phyloP scores from a whole-genome alignment of 306 rosid species.

The Prunus mira region DNA sequence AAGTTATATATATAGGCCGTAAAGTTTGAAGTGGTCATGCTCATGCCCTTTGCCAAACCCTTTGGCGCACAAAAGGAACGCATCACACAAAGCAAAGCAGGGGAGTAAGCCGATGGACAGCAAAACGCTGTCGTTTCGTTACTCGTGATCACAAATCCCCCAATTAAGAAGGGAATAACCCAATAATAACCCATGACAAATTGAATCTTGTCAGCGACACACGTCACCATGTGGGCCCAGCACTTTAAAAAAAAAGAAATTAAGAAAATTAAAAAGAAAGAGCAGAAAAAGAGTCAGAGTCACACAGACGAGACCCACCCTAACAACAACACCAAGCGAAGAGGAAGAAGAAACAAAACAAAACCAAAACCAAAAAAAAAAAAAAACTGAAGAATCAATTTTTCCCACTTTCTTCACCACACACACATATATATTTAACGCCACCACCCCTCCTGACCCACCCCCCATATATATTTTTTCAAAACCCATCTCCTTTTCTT shows the following conservation, averaged over 20 bases:
- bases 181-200: not conserved
- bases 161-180: too few species aligned
- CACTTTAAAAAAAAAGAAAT: not conserved
- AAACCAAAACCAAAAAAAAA: not conserved
- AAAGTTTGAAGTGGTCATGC: not conserved
- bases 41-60: not conserved
- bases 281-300: conserved; percentile 8
- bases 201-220: not conserved
- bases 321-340: conserved; percentile 9
- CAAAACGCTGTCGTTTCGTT: not conserved
- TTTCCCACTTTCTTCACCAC: conserved; percentile 43
- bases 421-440: too few species aligned
- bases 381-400: conserved; percentile 56
- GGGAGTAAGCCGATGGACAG: not conserved
- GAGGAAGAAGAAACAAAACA: not conserved
- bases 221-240: not conserved
- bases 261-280: not conserved
- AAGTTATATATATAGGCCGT: not conserved
- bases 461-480: not conserved
- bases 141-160: too few species aligned
- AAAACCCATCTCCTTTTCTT: conserved; percentile 15
- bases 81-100: too few species aligned
- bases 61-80: not conserved
- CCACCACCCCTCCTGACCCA: too few species aligned
- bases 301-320: conserved; percentile 30